A percentile compares a stretch with the other conserved stretches of the same genome.
Evolutionary conservation across 257 asterid species (phyloP).

Genomic region (Leptodermis oblonga): DNA sequence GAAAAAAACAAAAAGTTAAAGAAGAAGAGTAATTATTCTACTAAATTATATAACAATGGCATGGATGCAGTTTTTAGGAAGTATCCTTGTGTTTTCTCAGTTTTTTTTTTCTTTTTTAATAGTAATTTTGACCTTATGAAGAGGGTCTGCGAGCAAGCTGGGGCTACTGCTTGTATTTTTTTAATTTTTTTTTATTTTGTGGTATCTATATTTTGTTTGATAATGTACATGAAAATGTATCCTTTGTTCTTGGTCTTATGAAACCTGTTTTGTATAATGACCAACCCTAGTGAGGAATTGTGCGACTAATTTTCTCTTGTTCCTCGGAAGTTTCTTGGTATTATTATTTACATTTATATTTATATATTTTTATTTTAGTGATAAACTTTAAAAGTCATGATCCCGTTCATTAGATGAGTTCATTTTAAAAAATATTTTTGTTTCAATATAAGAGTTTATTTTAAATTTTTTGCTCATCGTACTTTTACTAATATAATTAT

Average conservation of each 20-base stretch:
- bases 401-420: too few species aligned
- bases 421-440: too few species aligned
- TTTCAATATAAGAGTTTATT: too few species aligned
- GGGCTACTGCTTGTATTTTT: constrained; percentile 14
- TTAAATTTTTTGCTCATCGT: too few species aligned
- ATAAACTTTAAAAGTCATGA: too few species aligned
- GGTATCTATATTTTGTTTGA: constrained; percentile 15
- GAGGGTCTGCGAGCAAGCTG: constrained; percentile 19
- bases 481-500: too few species aligned
- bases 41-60: constrained; percentile 43
- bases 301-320: too few species aligned
- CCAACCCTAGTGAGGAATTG: constrained; percentile 10
- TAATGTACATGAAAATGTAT: constrained; percentile 24
- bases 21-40: constrained; percentile 21
- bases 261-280: constrained; percentile 14
- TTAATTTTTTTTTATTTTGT: background rate
- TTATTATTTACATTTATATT: too few species aligned
- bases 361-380: too few species aligned
- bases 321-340: too few species aligned
- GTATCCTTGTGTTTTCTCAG: constrained; percentile 52
- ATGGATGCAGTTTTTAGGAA: constrained; percentile 80
- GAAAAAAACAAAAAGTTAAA: constrained; percentile 7
- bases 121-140: constrained; percentile 18
- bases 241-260: background rate
- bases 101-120: background rate